Base-by-base conservation (phyloP, 169 alveolate genomes). In the Plasmodium vinckei region DNA sequence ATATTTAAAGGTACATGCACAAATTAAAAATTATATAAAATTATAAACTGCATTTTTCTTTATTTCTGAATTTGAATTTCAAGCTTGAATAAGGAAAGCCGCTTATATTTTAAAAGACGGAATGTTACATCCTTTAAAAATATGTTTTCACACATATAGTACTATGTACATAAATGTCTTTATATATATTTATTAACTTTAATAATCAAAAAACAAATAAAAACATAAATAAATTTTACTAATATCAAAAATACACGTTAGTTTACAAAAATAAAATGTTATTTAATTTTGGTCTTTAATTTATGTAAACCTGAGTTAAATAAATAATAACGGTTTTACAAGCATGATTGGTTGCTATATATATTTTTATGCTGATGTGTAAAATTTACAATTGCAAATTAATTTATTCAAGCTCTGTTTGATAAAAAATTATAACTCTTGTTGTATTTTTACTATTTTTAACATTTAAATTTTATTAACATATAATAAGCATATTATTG, bases 1-100 rank as follows among this genome's bases (percentile, higher is more conserved):
- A 59, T 10, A 70, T 70, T 39, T 70, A 70, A 63, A 70, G 47
- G 60, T 57, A 47, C 82, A 70, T 70, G 82, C 82, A 70, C 51
- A 51, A n/a, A 49, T 21, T 70, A 17, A 23, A 70, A 47, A 70
- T 19, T 17, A 47, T 21, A 70, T 21, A 21, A 42, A 19, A 15
- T 9, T 15, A 15, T 9, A 69, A n/a, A 9, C 15, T 19, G n/a
- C 19, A 42, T 23, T 21, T 51, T 70, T 51, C 47, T 70, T 46
- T 70, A 51, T 51, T 51, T 70, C 82, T 70, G 64, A 51, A 70
- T 19, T 15, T 12, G 39, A 47, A 70, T 2, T 1, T 17, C 51
- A 23, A 12, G 12, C 42, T 3, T 69, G 21, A 6, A 49, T 33
- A 49, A 44, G 6, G 27, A 70, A 70, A 23, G 53, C 10, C 33